Evolutionary conservation across 2,329 filamentous ascomycete species (phyloP), one percentile per base, ranked within the genome.

Genomic region (Xylaria digitata): DNA sequence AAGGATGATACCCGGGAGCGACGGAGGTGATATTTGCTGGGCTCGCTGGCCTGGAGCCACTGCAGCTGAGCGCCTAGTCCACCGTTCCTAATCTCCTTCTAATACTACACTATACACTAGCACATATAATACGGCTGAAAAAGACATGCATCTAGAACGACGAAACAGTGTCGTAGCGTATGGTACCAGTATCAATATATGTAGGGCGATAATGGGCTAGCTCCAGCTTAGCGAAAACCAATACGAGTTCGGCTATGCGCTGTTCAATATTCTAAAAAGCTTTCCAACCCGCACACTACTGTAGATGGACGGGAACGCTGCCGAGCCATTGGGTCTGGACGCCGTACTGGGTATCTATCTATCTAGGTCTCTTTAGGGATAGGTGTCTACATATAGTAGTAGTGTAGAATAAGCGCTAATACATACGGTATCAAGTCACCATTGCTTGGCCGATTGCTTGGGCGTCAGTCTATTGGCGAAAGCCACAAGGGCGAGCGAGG

Each of bases 241-340:
- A 68, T 68, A 66, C 66, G 65, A 62, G 53, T 50, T 55, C 55
- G 59, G 40, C 26, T 53, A 57, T 45, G 65, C 56, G 56, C 65
- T 52, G 58, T 61, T 48, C 65, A 68, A 66, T 68, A 64, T 45
- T 37, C 15, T 34, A 46, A 50, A 42, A 19, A 21, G 9, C 37
- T 15, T 13, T 34, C 26, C 11, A 32, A 54, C 40, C 40, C 54
- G 48, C 61, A 64, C 11, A 54, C 11, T 42, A 37, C n/a, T 13
- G 6, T 40, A 21, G 37, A 54, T 34, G 23, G 43, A 52, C 53
- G 66, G 56, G 66, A 66, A 19, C 58, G n/a, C 58, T 62, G 54
- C 65, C 61, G 54, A 53, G 48, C 42, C 43, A 45, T 43, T 69
- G 26, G 26, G 55, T 19, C 61, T 64, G 15, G 65, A 61, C 13